A percentile compares a stretch with the other conserved stretches of the same genome.
Evolutionary conservation across 2,329 filamentous ascomycete species (phyloP).

Genomic region (Emericellopsis atlantica): DNA sequence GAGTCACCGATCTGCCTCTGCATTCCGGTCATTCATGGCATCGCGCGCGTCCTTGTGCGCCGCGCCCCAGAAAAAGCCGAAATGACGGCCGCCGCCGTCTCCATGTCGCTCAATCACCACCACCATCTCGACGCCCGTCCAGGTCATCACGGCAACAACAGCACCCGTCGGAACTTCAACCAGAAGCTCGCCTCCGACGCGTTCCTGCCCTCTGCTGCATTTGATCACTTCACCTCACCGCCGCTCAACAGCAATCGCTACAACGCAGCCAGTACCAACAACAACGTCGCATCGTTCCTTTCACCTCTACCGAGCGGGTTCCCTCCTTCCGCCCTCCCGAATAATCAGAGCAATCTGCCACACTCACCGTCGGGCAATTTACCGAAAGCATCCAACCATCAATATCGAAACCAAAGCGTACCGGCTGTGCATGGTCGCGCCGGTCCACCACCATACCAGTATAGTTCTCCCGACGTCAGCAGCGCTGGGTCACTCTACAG

Average conservation of each 20-base stretch:
- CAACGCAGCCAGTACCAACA: not conserved
- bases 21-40: no score
- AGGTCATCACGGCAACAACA: not conserved
- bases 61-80: no score
- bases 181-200: not conserved
- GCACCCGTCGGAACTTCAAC: no score
- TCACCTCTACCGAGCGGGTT: not conserved
- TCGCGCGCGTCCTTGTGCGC: no score
- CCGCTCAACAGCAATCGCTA: not conserved
- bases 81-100: no score
- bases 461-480: not conserved
- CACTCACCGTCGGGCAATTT: not conserved
- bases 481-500: constrained; percentile 1
- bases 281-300: not conserved
- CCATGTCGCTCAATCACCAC: no score
- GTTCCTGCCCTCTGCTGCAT: constrained; percentile 1
- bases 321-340: not conserved
- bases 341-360: not conserved
- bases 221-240: not conserved
- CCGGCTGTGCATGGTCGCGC: no score
- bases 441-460: not conserved
- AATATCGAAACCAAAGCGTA: not conserved
- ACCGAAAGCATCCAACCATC: not conserved
- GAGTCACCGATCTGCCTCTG: no score
- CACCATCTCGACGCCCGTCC: not conserved